A percentile compares a stretch with the other conserved stretches of the same genome.
phyloP scores from a whole-genome alignment of 2,329 filamentous ascomycete species.

The Xylariaceae sp. region DNA sequence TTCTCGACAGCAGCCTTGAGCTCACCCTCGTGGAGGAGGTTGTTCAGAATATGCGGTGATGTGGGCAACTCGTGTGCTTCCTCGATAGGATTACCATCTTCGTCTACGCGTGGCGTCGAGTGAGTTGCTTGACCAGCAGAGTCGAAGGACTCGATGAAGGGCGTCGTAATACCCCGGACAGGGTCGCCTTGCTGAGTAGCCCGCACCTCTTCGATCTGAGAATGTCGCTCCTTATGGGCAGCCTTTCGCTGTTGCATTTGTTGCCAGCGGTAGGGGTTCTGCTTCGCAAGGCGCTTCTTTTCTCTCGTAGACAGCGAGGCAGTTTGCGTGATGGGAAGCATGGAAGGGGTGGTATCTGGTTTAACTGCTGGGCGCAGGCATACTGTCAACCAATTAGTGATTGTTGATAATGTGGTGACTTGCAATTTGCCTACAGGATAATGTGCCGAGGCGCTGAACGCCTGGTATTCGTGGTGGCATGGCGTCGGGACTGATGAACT shows the following conservation, averaged over 20 bases:
- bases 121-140: slow-evolving; percentile 48
- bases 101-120: slow-evolving; percentile 34
- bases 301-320: slow-evolving; percentile 60
- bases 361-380: slow-evolving; percentile 51
- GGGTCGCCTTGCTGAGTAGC: slow-evolving; percentile 68
- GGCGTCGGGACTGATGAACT: slow-evolving; percentile 18
- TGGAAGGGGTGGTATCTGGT: slow-evolving; percentile 42
- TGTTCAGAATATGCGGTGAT: slow-evolving; percentile 61
- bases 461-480: slow-evolving; percentile 67
- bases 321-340: slow-evolving; percentile 57
- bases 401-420: not conserved
- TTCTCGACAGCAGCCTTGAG: slow-evolving; percentile 61
- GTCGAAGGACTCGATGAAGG: slow-evolving; percentile 80
- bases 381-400: slow-evolving; percentile 37
- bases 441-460: slow-evolving; percentile 54
- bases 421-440: slow-evolving; percentile 46
- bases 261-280: slow-evolving; percentile 77
- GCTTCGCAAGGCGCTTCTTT: slow-evolving; percentile 61
- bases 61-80: slow-evolving; percentile 41
- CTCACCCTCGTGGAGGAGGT: slow-evolving; percentile 66
- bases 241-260: slow-evolving; percentile 81
- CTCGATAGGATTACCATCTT: slow-evolving; percentile 36
- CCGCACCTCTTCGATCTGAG: slow-evolving; percentile 62
- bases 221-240: slow-evolving; percentile 73
- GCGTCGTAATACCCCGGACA: slow-evolving; percentile 71